Base-by-base conservation (phyloP, 495 filamentous ascomycete genomes). In the Penicillium canariense region DNA sequence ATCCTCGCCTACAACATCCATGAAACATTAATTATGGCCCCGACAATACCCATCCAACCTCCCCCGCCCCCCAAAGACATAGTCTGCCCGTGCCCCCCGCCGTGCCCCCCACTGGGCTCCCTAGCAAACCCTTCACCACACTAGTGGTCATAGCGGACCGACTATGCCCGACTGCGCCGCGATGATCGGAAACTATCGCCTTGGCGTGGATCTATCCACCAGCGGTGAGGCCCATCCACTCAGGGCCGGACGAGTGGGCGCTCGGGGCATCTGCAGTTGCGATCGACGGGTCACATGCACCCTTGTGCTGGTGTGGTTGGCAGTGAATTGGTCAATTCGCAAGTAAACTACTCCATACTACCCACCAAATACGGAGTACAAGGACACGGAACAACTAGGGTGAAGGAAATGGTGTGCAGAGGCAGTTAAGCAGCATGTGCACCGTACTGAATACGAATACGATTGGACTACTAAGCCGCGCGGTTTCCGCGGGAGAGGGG, bases 101-200 rank as follows among this genome's bases (percentile, higher is more conserved):
- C 17, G 28, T 17, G n/a, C n/a, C n/a, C 26, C 35, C 44, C 44
- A 48, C 36, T 32, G 5, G 14, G 14, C 39, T n/a, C 50, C 46
- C 53, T 35, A 39, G 47, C 15, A 46, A 55, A 50, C 52, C 52
- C 60, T 55, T 59, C 48, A 56, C 31, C 22, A 38, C 36, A 49
- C 56, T 60, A 60, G 39, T 48, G 39, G 5, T 47, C 45, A 25
- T 58, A 55, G 44, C 55, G 55, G 47, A 51, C 52, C 49, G 53
- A 52, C 54, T 52, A 62, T 60, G 58, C 64, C n/a, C 61, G 61
- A 58, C 50, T 48, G 65, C 65, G 56, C 62, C 65, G 64, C 58
- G 61, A 36, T 36, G 61, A 64, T 67, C 64, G 46, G 42, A 45
- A 34, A 50, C 56, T 54, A 58, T 60, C 38, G 32, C 35, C 46